Evolutionary conservation across 257 asterid species (phyloP).

Genomic region (Rauvolfia tetraphylla): DNA sequence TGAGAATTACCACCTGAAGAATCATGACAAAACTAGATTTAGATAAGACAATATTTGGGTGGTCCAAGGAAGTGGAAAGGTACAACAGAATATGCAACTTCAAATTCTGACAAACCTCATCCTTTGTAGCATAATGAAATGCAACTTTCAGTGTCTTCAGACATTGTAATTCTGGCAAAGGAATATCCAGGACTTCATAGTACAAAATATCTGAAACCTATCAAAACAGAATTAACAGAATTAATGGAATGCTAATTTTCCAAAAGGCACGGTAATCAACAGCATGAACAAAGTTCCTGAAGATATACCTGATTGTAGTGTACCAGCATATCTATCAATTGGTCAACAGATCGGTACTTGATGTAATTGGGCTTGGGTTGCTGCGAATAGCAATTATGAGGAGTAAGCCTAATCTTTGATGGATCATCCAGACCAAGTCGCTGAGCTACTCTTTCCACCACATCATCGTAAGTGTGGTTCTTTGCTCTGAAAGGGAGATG

Average conservation of each 20-base stretch:
- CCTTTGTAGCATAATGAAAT: conserved; percentile 88
- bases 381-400: conserved; percentile 98
- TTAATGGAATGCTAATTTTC: background rate
- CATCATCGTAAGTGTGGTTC: conserved; percentile 90
- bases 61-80: background rate
- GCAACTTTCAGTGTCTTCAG: conserved; percentile 93
- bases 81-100: conserved; percentile 4
- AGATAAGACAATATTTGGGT: background rate
- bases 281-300: background rate
- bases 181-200: conserved; percentile 96
- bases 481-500: conserved; percentile 59
- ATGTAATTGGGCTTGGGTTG: conserved; percentile 94
- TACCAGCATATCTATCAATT: conserved; percentile 87
- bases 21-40: conserved; percentile 1
- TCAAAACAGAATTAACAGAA: conserved; percentile 14
- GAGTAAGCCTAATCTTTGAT: conserved; percentile 91
- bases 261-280: background rate
- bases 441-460: conserved; percentile 87
- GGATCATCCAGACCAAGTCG: conserved; percentile 84
- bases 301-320: conserved; percentile 91
- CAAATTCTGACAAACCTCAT: conserved; percentile 57
- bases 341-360: conserved; percentile 83
- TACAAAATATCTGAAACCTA: conserved; percentile 90
- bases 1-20: conserved; percentile 73
- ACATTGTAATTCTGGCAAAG: conserved; percentile 95